These are phyloP conservation scores for Melanogaster broomeanus DNA, from an alignment of 768 basidiomycete genomes.

Conservation along the genomic window DNA sequence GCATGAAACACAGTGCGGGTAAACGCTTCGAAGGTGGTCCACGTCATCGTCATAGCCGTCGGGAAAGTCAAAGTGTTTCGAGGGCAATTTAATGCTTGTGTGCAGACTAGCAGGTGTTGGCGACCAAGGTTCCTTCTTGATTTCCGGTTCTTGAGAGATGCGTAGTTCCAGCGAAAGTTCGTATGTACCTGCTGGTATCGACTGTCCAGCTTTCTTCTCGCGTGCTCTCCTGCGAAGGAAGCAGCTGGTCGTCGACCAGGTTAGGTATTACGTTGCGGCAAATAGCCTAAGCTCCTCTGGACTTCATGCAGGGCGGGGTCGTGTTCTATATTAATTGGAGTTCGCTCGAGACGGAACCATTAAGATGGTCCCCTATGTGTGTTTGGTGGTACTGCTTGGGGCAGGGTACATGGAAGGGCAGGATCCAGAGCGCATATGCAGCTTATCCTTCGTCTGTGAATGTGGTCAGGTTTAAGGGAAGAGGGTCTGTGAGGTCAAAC, in stretches of 20 bases:
- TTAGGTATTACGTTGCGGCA: constrained; percentile 19
- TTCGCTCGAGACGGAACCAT: constrained; percentile 13
- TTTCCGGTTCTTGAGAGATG: constrained; percentile 1
- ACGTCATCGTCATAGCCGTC: not conserved
- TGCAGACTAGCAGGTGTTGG: constrained; percentile 2
- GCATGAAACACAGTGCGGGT: constrained; percentile 24
- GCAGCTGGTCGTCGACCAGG: constrained; percentile 24
- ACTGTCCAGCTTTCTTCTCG: constrained; percentile 25
- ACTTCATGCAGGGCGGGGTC: constrained; percentile 28
- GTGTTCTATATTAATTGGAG: constrained; percentile 31
- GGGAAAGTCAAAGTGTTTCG: constrained; percentile 24
- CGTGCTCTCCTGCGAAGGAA: constrained; percentile 23
- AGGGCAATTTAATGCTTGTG: constrained; percentile 6
- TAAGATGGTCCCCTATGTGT: not conserved
- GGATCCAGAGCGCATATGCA: too few relatives aligned
- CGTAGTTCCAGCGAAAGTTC: constrained; percentile 16
- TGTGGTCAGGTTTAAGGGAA: too few relatives aligned
- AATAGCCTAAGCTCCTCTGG: constrained; percentile 28
- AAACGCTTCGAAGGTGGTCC: constrained; percentile 17
- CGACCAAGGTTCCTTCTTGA: constrained; percentile 7
- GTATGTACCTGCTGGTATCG: constrained; percentile 19
- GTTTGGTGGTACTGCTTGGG: not conserved
- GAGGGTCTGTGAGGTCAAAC: too few relatives aligned
- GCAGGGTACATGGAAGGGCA: too few relatives aligned
- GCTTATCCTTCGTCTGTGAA: too few relatives aligned